Percentiles rank a stretch among this genome's conserved stretches.
These are phyloP conservation scores for Populus hybrid DNA, from an alignment of 441 rosid genomes.

Conservation along the genomic window DNA sequence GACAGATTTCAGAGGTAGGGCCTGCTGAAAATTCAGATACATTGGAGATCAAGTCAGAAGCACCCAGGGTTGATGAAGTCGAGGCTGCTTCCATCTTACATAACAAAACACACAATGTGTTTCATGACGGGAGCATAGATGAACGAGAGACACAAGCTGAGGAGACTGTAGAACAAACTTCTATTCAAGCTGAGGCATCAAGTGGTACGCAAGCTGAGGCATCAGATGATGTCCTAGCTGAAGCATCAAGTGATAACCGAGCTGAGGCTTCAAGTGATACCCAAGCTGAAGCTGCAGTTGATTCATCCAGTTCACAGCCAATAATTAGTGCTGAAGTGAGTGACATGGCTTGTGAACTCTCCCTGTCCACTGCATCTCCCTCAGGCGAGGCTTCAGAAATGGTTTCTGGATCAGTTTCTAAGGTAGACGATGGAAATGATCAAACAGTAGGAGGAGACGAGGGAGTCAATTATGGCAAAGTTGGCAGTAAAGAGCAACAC, in stretches of 20 bases:
- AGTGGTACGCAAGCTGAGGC: conserved; percentile 10
- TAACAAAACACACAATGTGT: conserved; percentile 32
- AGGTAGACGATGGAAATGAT: conserved; percentile 25
- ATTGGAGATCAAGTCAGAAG: conserved; percentile 40
- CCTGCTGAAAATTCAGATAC: conserved; percentile 38
- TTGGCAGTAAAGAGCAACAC: conserved; percentile 34
- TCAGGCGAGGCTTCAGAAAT: conserved; percentile 43
- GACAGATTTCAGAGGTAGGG: conserved; percentile 30
- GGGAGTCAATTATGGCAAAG: conserved; percentile 37
- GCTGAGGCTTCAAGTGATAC: conserved; percentile 36
- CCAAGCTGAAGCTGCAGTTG: conserved; percentile 29
- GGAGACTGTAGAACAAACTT: conserved; percentile 36
- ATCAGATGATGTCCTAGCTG: neutral
- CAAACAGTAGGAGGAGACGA: conserved; percentile 32
- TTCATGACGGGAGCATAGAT: conserved; percentile 37
- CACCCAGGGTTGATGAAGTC: conserved; percentile 34
- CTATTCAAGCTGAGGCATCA: conserved; percentile 22
- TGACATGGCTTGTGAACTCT: conserved; percentile 33
- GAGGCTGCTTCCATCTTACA: conserved; percentile 28
- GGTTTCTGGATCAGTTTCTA: conserved; percentile 39
- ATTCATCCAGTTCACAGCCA: conserved; percentile 37
- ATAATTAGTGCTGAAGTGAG: conserved; percentile 30
- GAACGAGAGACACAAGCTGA: conserved; percentile 37
- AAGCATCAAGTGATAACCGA: conserved; percentile 7
- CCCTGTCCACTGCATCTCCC: conserved; percentile 35